Evolutionary conservation across 2,329 filamentous ascomycete genomes (phyloP).

Genomic region (Microsporum canis): DNA sequence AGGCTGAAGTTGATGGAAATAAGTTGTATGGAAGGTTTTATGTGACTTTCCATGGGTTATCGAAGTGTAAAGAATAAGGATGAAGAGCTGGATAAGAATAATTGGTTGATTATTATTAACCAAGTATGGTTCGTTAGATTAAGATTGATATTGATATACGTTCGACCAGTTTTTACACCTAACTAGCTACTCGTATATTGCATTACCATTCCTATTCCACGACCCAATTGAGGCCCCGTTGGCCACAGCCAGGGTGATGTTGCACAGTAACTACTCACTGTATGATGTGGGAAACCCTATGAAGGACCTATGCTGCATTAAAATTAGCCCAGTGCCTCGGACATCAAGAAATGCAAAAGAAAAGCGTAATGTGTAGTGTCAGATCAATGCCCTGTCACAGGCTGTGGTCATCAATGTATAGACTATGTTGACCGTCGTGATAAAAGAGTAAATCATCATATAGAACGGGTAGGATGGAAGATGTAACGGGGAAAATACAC

Average conservation of each 20-base stretch:
- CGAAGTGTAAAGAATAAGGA: not conserved
- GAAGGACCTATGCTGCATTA: not conserved
- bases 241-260: not conserved
- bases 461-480: not conserved
- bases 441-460: conserved; percentile 58
- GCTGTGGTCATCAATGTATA: conserved; percentile 65
- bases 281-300: not conserved
- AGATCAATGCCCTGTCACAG: conserved; percentile 58
- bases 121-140: not conserved
- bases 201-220: not conserved
- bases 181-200: not conserved
- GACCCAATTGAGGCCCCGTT: not conserved
- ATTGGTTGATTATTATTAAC: not conserved
- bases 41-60: not conserved
- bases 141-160: not conserved
- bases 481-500: not conserved
- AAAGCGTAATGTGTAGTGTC: conserved; percentile 16
- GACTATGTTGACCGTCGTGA: conserved; percentile 86
- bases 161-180: not conserved
- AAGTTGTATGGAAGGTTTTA: not conserved
- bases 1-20: not conserved
- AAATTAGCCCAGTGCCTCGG: not conserved
- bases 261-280: not conserved
- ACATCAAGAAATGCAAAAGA: not conserved
- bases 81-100: not conserved